Conservation (phyloP, 768 basidiomycete genomes). For the Amanita pseudoporphyria region DNA sequence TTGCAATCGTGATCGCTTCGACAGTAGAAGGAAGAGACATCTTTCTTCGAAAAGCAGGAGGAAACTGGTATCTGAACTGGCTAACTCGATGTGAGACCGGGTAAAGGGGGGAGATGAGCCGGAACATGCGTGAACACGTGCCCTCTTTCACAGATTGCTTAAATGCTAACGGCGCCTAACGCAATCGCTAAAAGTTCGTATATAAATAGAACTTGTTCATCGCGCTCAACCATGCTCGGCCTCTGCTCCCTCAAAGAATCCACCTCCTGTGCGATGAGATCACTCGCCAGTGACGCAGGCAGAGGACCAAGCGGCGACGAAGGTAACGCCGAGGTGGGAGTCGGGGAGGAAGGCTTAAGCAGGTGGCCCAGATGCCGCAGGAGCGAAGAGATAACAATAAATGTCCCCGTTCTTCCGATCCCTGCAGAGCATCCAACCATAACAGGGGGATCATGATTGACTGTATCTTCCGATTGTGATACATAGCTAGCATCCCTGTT, state of each 20-base stretch:
- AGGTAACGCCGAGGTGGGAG: conserved; percentile 24
- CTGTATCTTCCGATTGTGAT: conserved; percentile 16
- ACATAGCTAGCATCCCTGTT: conserved; percentile 40
- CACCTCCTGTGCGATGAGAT: conserved; percentile 60
- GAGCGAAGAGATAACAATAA: conserved; percentile 72
- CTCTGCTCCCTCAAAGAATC: conserved; percentile 76
- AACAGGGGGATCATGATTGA: conserved; percentile 62
- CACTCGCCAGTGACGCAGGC: conserved; percentile 35
- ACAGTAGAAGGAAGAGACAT: conserved; percentile 55
- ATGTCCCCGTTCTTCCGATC: conserved; percentile 79
- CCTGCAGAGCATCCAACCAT: conserved; percentile 84
- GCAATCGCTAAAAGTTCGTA: conserved; percentile 42
- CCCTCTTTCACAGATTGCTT: too few relatives aligned
- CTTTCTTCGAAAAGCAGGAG: conserved; percentile 9
- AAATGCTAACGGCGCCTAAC: background rate
- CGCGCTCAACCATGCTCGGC: conserved; percentile 71
- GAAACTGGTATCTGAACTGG: background rate
- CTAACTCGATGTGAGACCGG: background rate
- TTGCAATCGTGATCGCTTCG: conserved; percentile 62
- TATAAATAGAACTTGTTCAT: conserved; percentile 54
- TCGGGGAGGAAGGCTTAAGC: conserved; percentile 21
- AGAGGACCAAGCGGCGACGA: conserved; percentile 52
- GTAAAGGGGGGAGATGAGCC: too few relatives aligned
- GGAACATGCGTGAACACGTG: background rate
- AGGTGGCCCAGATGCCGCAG: conserved; percentile 52